A percentile compares a stretch with the other conserved stretches of the same genome.
Evolutionary conservation across 1,284 basidiomycete genomes (phyloP).

Genomic region (Phenoliferia sp.): DNA sequence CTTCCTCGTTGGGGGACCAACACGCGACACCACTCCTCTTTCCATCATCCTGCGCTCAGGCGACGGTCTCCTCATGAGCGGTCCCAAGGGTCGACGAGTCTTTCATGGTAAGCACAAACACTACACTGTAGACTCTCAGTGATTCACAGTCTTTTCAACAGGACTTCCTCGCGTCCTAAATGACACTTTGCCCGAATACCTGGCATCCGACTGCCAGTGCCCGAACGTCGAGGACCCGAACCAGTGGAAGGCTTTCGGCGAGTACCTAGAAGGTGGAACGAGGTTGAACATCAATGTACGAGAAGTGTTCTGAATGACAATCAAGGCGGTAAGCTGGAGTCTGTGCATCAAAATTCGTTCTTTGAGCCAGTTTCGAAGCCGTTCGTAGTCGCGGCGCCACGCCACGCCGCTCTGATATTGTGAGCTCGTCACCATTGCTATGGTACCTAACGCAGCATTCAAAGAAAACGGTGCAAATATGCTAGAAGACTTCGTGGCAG

Average conservation of each 20-base stretch:
- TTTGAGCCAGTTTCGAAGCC: no score
- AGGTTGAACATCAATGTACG: conserved; percentile 85
- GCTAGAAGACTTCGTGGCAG: no score
- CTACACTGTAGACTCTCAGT: background rate
- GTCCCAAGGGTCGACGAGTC: conserved; percentile 63
- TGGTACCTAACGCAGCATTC: no score
- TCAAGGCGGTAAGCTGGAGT: background rate
- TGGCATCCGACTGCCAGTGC: conserved; percentile 45
- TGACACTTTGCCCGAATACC: conserved; percentile 56
- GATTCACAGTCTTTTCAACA: conserved; percentile 36
- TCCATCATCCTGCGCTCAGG: conserved; percentile 79
- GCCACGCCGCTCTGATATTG: no score
- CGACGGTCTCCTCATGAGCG: conserved; percentile 87
- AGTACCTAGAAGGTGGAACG: conserved; percentile 57
- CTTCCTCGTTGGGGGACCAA: conserved; percentile 79
- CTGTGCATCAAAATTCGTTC: no score
- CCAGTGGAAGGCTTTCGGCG: conserved; percentile 54
- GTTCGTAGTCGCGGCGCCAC: no score
- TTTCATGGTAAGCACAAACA: conserved; percentile 63
- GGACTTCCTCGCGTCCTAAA: conserved; percentile 84
- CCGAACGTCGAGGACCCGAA: conserved; percentile 28
- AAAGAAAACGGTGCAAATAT: no score
- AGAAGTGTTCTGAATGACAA: conserved; percentile 52
- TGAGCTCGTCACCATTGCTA: no score
- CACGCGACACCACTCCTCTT: conserved; percentile 66